Conservation (phyloP, 805 yeast genomes). For the Candida tammaniensis region DNA sequence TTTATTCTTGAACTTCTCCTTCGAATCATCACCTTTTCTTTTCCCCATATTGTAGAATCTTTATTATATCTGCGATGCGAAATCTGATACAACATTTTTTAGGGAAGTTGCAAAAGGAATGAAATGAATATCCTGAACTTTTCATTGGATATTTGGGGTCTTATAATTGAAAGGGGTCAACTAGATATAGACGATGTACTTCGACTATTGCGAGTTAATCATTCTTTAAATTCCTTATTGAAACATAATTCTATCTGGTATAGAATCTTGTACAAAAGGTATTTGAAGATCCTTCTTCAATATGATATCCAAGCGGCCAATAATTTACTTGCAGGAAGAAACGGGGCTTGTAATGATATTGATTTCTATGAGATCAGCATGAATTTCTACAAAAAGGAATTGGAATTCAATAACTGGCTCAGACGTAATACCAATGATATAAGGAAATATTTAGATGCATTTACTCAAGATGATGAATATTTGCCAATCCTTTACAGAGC, state of each 20-base stretch:
- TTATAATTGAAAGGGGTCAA: constrained; percentile 10
- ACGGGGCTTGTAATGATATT: not conserved
- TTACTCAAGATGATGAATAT: constrained; percentile 12
- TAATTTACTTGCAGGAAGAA: constrained; percentile 1
- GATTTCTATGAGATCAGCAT: constrained; percentile 6
- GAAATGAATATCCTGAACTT: constrained; percentile 10
- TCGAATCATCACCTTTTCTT: constrained; percentile 22
- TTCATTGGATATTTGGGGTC: constrained; percentile 18
- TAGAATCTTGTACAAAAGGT: constrained; percentile 6
- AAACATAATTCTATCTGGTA: constrained; percentile 16
- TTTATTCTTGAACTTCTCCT: constrained; percentile 24
- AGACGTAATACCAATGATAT: constrained; percentile 7
- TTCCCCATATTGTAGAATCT: constrained; percentile 22
- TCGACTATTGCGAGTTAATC: constrained; percentile 6
- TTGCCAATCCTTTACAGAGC: constrained; percentile 13
- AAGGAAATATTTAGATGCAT: constrained; percentile 10
- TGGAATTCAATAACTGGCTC: constrained; percentile 2
- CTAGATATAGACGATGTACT: constrained; percentile 13
- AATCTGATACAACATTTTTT: too few relatives aligned
- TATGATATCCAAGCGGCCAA: constrained; percentile 8
- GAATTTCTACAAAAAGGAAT: constrained; percentile 5
- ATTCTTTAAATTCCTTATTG: constrained; percentile 5
- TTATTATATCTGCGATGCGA: not conserved
- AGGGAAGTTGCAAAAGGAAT: too few relatives aligned
- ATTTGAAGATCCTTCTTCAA: constrained; percentile 6